Evolutionary conservation across 345 rosid species (phyloP).

Genomic region (Eucalyptus erythrocorys): DNA sequence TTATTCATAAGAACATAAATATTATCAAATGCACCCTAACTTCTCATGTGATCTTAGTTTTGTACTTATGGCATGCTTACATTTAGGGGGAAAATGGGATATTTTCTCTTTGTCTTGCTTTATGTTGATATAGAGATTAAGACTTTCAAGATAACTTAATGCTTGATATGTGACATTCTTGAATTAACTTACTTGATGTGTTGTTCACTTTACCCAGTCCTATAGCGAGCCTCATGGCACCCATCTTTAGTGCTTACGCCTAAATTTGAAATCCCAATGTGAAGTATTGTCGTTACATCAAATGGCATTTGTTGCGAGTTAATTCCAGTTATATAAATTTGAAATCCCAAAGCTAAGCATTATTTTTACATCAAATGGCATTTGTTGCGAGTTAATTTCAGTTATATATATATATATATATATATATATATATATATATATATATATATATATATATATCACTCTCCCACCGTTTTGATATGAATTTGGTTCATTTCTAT

Average conservation of each 20-base stretch:
- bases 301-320: neutral
- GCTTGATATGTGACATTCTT: rapidly evolving
- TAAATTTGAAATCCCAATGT: neutral
- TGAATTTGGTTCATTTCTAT: neutral
- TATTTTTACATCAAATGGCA: neutral
- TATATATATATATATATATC: neutral
- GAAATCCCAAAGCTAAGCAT: too few relatives aligned
- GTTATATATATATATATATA: neutral
- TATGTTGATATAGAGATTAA: neutral
- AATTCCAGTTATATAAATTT: neutral
- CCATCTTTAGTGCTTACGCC: neutral
- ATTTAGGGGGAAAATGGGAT: neutral
- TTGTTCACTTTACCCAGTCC: rapidly evolving
- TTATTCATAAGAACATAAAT: too few relatives aligned
- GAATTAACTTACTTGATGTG: neutral
- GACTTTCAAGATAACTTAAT: neutral
- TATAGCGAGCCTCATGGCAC: rapidly evolving
- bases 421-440: too few relatives aligned
- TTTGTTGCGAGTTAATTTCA: neutral
- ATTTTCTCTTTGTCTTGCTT: neutral
- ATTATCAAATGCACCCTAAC: neutral
- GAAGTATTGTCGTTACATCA: neutral
- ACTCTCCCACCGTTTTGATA: neutral
- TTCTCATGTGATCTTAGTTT: neutral
- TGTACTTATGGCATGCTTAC: neutral